These are phyloP conservation scores for Nigrograna mackinnonii DNA, from an alignment of 2,329 filamentous ascomycete genomes.

Conservation along the genomic window DNA sequence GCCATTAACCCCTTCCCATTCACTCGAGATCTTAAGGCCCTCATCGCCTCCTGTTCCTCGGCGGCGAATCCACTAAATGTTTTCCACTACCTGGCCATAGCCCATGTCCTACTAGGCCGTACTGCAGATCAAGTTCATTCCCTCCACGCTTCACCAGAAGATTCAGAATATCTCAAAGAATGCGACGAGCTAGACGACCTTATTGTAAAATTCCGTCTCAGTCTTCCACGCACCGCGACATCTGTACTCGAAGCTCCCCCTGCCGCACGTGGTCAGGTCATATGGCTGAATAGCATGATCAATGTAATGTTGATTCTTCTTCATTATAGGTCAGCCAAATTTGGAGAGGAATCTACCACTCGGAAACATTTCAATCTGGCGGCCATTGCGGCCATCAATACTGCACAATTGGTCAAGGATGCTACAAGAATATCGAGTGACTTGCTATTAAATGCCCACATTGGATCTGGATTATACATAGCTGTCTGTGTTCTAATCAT, in stretches of 20 bases:
- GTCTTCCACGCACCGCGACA: slow-evolving; percentile 23
- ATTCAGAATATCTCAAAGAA: slow-evolving; percentile 24
- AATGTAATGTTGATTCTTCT: slow-evolving; percentile 27
- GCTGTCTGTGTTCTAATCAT: slow-evolving; percentile 28
- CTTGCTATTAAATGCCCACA: slow-evolving; percentile 26
- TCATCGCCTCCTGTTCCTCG: slow-evolving; percentile 14
- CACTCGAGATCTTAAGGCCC: slow-evolving; percentile 20
- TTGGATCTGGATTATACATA: slow-evolving; percentile 24
- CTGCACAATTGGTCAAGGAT: slow-evolving; percentile 28
- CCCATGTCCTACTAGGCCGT: slow-evolving; percentile 31
- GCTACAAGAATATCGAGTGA: slow-evolving; percentile 26
- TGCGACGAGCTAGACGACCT: slow-evolving; percentile 24
- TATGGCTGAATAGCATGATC: slow-evolving; percentile 29
- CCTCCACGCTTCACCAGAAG: slow-evolving; percentile 23
- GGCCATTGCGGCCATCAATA: slow-evolving; percentile 28
- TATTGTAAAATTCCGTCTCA: slow-evolving; percentile 29
- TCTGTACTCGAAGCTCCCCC: slow-evolving; percentile 22
- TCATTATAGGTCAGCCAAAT: slow-evolving; percentile 17
- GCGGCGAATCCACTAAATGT: slow-evolving; percentile 17
- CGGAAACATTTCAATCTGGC: slow-evolving; percentile 16
- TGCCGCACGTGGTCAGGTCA: slow-evolving; percentile 18
- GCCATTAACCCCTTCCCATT: slow-evolving; percentile 17
- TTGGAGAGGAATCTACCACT: slow-evolving; percentile 1
- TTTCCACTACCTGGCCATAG: slow-evolving; percentile 25
- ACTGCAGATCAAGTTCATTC: slow-evolving; percentile 29